Conservation (phyloP, 257 asterid genomes). For the Cruciata laevipes region DNA sequence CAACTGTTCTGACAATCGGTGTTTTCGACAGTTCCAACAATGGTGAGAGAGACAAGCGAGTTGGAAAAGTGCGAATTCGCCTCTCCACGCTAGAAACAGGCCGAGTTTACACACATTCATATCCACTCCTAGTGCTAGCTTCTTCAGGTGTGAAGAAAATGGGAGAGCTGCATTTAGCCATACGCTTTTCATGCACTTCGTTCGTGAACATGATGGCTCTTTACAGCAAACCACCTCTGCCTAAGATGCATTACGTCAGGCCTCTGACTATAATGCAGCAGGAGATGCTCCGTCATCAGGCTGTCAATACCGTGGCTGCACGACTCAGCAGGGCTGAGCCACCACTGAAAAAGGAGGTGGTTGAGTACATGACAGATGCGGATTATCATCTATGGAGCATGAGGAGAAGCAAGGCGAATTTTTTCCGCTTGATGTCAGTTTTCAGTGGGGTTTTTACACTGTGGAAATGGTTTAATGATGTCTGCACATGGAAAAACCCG, state of each 20-base stretch:
- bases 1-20: conserved; percentile 84
- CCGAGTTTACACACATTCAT: conserved; percentile 69
- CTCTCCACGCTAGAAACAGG: conserved; percentile 83
- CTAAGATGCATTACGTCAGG: conserved; percentile 81
- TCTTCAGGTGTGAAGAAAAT: conserved; percentile 85
- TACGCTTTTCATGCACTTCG: conserved; percentile 75
- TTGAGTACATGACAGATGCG: conserved; percentile 72
- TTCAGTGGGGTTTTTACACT: conserved; percentile 45
- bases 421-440: conserved; percentile 61
- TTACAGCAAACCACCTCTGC: conserved; percentile 66
- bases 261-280: conserved; percentile 59
- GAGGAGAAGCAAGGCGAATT: conserved; percentile 90
- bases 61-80: conserved; percentile 83
- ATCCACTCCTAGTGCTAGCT: conserved; percentile 72
- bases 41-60: conserved; percentile 45
- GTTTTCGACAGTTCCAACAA: conserved; percentile 66
- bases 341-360: conserved; percentile 71
- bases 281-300: conserved; percentile 71
- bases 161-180: conserved; percentile 92
- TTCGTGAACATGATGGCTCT: conserved; percentile 52
- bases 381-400: conserved; percentile 93
- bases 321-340: conserved; percentile 82
- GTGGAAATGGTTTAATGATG: conserved; percentile 74
- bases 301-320: conserved; percentile 67
- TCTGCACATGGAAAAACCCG: conserved; percentile 70